Percentiles rank a stretch among this genome's conserved stretches.
These are phyloP conservation scores for Calonectria pseudoturangicola DNA, from an alignment of 2,329 filamentous ascomycete species.

Conservation along the genomic window DNA sequence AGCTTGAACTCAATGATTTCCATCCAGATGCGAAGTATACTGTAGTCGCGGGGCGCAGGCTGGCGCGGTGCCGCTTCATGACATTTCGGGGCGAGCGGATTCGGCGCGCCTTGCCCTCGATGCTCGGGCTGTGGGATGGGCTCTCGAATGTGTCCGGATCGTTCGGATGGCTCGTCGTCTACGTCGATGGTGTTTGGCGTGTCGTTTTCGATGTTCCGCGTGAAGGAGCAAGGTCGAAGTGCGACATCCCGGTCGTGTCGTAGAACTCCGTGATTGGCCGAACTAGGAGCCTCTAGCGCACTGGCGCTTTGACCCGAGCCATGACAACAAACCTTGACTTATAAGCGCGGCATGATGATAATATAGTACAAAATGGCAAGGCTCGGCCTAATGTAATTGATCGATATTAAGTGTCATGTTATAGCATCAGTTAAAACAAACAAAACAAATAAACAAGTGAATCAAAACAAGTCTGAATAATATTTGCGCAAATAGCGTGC, in stretches of 20 bases:
- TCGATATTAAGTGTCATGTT: neutral
- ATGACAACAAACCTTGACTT: neutral
- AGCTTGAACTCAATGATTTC: conserved; percentile 27
- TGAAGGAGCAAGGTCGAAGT: conserved; percentile 47
- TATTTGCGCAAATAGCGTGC: conserved; percentile 26
- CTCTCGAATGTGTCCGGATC: conserved; percentile 25
- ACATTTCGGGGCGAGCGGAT: conserved; percentile 30
- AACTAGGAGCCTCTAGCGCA: conserved; percentile 36
- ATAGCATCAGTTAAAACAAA: neutral
- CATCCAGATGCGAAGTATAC: conserved; percentile 49
- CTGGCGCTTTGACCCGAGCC: conserved; percentile 9
- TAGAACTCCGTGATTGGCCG: conserved; percentile 49
- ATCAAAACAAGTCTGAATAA: conserved; percentile 19
- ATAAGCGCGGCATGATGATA: conserved; percentile 12
- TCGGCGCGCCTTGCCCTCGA: conserved; percentile 26
- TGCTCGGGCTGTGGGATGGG: conserved; percentile 17
- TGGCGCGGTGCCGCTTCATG: conserved; percentile 55
- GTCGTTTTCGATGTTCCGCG: conserved; percentile 38
- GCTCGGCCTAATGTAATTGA: neutral
- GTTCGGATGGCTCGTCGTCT: conserved; percentile 25
- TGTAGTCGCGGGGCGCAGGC: conserved; percentile 55
- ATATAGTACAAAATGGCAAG: neutral
- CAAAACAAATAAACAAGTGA: conserved; percentile 1
- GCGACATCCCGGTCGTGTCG: conserved; percentile 52
- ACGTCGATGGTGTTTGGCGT: conserved; percentile 40